A percentile compares a stretch with the other conserved stretches of the same genome.
Conservation (phyloP, 768 basidiomycete species). For the Russula griseocarnosa region DNA sequence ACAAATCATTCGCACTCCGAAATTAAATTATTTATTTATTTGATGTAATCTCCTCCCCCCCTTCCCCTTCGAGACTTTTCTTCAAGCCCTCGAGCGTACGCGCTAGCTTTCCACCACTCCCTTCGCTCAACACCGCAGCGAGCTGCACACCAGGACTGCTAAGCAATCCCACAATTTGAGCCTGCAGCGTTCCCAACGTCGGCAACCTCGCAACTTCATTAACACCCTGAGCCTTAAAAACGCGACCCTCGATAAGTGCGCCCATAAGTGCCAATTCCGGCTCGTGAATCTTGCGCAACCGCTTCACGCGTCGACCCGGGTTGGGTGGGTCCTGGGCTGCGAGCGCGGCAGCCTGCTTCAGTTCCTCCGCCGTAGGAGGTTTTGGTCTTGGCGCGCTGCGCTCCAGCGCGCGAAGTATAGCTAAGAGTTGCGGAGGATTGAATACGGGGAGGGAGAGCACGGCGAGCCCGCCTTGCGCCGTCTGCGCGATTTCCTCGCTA, state of each 20-base stretch:
- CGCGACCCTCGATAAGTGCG: slow-evolving; percentile 71
- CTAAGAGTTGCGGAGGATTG: slow-evolving; percentile 67
- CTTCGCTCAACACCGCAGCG: slow-evolving; percentile 63
- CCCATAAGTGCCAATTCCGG: slow-evolving; percentile 74
- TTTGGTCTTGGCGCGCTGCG: slow-evolving; percentile 59
- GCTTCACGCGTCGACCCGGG: slow-evolving; percentile 67
- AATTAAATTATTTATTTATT: slow-evolving; percentile 11
- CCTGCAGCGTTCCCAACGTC: slow-evolving; percentile 67
- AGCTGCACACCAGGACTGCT: slow-evolving; percentile 71
- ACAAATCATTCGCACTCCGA: slow-evolving; percentile 20
- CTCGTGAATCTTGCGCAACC: slow-evolving; percentile 47
- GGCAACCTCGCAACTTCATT: slow-evolving; percentile 69
- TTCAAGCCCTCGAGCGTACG: slow-evolving; percentile 74
- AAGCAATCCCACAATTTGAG: slow-evolving; percentile 82
- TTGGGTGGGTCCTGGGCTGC: slow-evolving; percentile 60
- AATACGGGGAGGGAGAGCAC: slow-evolving; percentile 62
- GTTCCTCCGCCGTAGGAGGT: slow-evolving; percentile 49
- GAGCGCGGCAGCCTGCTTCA: slow-evolving; percentile 44
- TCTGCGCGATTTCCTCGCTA: slow-evolving; percentile 50
- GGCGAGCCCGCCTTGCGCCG: slow-evolving; percentile 58
- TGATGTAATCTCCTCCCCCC: not conserved
- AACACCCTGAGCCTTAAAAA: slow-evolving; percentile 59
- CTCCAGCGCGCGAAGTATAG: slow-evolving; percentile 62
- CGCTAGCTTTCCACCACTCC: slow-evolving; percentile 62
- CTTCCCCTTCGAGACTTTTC: slow-evolving; percentile 55